phyloP scores from a whole-genome alignment of 495 filamentous ascomycete genomes.

The Neurospora cerealis region DNA sequence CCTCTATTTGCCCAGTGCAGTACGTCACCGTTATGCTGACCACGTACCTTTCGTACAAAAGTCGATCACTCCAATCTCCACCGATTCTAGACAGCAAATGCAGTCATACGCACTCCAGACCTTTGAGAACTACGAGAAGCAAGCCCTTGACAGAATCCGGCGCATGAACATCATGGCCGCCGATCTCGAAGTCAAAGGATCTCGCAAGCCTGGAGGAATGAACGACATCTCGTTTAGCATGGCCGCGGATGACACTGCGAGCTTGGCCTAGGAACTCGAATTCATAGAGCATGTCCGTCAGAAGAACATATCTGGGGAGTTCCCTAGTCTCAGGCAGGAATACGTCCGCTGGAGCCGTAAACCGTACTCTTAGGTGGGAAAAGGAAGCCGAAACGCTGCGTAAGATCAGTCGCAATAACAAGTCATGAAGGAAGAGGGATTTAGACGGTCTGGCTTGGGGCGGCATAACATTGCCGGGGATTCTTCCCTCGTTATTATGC shows the following conservation, averaged over 20 bases:
- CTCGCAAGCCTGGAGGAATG: conserved; percentile 8
- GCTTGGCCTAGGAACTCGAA: not conserved
- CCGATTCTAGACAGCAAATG: conserved; percentile 53
- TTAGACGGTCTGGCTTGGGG: not conserved
- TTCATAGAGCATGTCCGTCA: not conserved
- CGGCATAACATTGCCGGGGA: not conserved
- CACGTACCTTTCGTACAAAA: conserved; percentile 11
- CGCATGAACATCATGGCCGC: conserved; percentile 64
- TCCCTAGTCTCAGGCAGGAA: not conserved
- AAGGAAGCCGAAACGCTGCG: not conserved
- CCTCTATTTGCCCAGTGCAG: not conserved
- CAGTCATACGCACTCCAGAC: conserved; percentile 56
- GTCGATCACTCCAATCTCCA: conserved; percentile 59
- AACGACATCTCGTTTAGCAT: not conserved
- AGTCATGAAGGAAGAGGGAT: not conserved
- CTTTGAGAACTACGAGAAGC: conserved; percentile 59
- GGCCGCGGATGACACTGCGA: not conserved
- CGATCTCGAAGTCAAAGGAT: conserved; percentile 57
- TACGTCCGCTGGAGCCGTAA: not conserved
- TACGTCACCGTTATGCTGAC: not conserved
- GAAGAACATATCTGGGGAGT: not conserved
- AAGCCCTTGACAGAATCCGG: conserved; percentile 63
- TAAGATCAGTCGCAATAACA: not conserved
- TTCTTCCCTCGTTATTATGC: not conserved
- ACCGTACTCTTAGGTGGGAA: not conserved